Percentiles rank a stretch among this genome's conserved stretches.
phyloP scores from a whole-genome alignment of 352 stramenopile species.

The Pythium monospermum region DNA sequence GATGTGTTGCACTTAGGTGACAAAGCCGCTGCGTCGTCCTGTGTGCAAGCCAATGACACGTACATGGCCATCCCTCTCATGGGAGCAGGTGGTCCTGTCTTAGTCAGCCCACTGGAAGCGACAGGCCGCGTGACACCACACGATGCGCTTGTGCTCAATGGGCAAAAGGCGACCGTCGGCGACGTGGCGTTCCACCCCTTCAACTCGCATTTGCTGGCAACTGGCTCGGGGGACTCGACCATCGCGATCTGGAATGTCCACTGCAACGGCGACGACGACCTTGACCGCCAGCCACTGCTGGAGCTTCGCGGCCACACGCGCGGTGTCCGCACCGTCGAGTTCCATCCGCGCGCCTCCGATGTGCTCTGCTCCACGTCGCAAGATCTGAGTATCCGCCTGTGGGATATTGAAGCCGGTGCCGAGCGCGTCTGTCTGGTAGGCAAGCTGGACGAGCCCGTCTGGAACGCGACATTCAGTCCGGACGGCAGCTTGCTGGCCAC shows the following conservation, averaged over 20 bases:
- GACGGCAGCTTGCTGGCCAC: slow-evolving; percentile 64
- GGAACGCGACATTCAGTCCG: slow-evolving; percentile 66
- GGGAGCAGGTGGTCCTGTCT: slow-evolving; percentile 59
- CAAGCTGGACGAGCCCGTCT: slow-evolving; percentile 72
- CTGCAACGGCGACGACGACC: slow-evolving; percentile 2
- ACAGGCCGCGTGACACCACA: slow-evolving; percentile 46
- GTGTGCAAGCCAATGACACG: slow-evolving; percentile 45
- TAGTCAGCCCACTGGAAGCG: slow-evolving; percentile 40
- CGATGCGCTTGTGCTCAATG: slow-evolving; percentile 43
- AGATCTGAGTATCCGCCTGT: slow-evolving; percentile 67
- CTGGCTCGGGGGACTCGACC: slow-evolving; percentile 47
- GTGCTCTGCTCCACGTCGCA: slow-evolving; percentile 54
- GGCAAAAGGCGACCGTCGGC: slow-evolving; percentile 60
- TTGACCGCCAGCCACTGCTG: not conserved
- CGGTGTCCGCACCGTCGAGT: slow-evolving; percentile 48
- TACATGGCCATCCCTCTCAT: slow-evolving; percentile 54
- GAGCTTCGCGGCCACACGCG: slow-evolving; percentile 46
- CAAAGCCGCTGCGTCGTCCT: slow-evolving; percentile 30
- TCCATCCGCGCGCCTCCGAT: slow-evolving; percentile 56
- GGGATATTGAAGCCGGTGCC: slow-evolving; percentile 55
- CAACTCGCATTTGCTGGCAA: slow-evolving; percentile 42
- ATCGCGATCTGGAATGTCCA: slow-evolving; percentile 66
- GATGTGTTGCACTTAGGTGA: slow-evolving; percentile 53
- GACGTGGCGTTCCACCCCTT: slow-evolving; percentile 66
- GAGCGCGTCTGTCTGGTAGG: slow-evolving; percentile 35